phyloP scores from a whole-genome alignment of 2,329 filamentous ascomycete species.

The Endocalyx cinctus region DNA sequence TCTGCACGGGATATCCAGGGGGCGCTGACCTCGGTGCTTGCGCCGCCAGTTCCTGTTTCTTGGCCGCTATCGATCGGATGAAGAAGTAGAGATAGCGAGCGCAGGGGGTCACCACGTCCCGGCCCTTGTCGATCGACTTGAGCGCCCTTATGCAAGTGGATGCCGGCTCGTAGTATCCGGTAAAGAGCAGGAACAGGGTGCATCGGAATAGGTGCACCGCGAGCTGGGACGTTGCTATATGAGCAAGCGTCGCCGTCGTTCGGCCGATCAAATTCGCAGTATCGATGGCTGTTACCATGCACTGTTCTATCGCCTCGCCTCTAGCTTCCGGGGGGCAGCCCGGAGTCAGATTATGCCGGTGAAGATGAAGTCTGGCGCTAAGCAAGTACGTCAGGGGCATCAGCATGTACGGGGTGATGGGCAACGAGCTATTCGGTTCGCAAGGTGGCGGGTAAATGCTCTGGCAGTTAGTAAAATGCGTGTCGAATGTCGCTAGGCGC shows the following conservation, averaged over 20 bases:
- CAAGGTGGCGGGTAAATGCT: conserved; percentile 71
- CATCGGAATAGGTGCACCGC: conserved; percentile 86
- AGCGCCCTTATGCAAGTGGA: conserved; percentile 68
- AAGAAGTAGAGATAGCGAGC: conserved; percentile 83
- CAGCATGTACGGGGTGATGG: conserved; percentile 70
- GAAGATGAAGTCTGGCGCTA: conserved; percentile 76
- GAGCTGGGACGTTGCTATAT: conserved; percentile 68
- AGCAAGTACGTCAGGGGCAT: conserved; percentile 75
- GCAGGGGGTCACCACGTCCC: conserved; percentile 71
- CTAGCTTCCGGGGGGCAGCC: conserved; percentile 62
- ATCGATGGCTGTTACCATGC: conserved; percentile 68
- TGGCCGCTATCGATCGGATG: conserved; percentile 58
- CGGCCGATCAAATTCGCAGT: conserved; percentile 73
- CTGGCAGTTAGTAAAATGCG: conserved; percentile 72
- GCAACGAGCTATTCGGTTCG: conserved; percentile 59
- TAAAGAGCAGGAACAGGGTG: conserved; percentile 72
- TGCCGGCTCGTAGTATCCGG: conserved; percentile 68
- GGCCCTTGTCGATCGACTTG: conserved; percentile 63
- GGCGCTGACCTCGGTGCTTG: conserved; percentile 23
- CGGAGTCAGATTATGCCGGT: conserved; percentile 82
- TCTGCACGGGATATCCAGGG: conserved; percentile 19
- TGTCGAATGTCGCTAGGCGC: conserved; percentile 73
- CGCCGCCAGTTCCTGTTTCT: conserved; percentile 41
- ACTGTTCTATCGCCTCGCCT: conserved; percentile 69
- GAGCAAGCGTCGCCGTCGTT: conserved; percentile 54